Evolutionary conservation across 768 basidiomycete genomes (phyloP).

Genomic region (Calocybe indica): DNA sequence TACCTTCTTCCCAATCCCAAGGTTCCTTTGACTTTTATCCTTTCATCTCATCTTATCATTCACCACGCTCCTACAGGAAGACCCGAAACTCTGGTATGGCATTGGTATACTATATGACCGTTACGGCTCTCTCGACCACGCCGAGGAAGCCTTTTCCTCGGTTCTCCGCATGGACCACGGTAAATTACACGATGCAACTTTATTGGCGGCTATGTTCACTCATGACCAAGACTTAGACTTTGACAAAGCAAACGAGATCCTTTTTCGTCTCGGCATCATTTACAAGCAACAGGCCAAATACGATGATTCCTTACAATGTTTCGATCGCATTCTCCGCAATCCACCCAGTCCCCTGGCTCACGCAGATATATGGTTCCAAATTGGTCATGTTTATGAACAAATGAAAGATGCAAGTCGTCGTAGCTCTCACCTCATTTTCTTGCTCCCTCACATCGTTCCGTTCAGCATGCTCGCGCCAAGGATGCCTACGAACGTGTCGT

Average conservation of each 20-base stretch:
- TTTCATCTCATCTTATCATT: slow-evolving; percentile 7
- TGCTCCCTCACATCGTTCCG: slow-evolving; percentile 7
- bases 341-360: slow-evolving; percentile 94
- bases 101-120: slow-evolving; percentile 99
- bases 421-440: neutral
- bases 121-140: slow-evolving; percentile 96
- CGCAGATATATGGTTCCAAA: slow-evolving; percentile 99
- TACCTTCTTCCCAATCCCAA: slow-evolving; percentile 95
- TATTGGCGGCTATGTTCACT: slow-evolving; percentile 14
- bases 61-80: slow-evolving; percentile 47
- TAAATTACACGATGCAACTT: slow-evolving; percentile 30
- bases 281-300: slow-evolving; percentile 99
- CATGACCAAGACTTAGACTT: slow-evolving; percentile 64
- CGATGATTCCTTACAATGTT: slow-evolving; percentile 81
- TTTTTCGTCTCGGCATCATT: slow-evolving; percentile 96
- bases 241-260: slow-evolving; percentile 97
- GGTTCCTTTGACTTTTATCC: slow-evolving; percentile 33
- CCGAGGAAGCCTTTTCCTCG: slow-evolving; percentile 96
- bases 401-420: slow-evolving; percentile 80
- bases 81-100: slow-evolving; percentile 99
- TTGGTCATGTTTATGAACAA: slow-evolving; percentile 97
- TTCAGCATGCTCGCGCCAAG: slow-evolving; percentile 81
- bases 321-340: slow-evolving; percentile 93
- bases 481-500: slow-evolving; percentile 97
- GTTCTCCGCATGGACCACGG: slow-evolving; percentile 97